Base-by-base conservation (phyloP, 2,329 filamentous ascomycete genomes). In the Pseudogymnoascus sp. region DNA sequence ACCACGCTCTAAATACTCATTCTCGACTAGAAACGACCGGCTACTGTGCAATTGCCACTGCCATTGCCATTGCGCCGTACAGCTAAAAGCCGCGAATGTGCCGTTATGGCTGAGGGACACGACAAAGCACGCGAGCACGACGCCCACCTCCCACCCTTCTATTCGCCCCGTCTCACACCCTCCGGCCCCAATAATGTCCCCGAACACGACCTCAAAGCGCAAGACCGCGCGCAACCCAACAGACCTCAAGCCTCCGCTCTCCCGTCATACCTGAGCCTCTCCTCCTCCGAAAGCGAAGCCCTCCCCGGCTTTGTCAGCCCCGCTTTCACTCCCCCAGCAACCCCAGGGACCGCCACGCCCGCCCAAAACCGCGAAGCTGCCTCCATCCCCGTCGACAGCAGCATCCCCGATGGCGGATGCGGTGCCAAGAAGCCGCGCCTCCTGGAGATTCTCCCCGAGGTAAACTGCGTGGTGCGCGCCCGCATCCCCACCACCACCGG, bases 391-490 rank as follows among this genome's bases (percentile, higher is more conserved):
- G 84, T 87, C 41, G 85, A 88, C 72, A 86, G 82, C 69, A 82
- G 80, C 14, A 79, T 79, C 0, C n/a, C 65, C 1, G 65, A 68
- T 60, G 84, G 84, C 60, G 84, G 84, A 59, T 87, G 84, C 68
- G 84, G 84, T 28, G 77, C 79, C 61, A 87, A 87, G 73, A 81
- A 83, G 33, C 91, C 91, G 0, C 87, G 85, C 64, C 81, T 96
- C 22, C 84, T 97, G 6, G 81, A 89, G 68, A 84, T 81, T 12
- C 80, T 98, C 1, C 95, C 93, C 6, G 78, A 89, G 24, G 93
- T 99, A n/a, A 87, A 91, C 74, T 99, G 95, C 78, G 87, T 96
- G 67, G 95, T 98, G 59, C 89, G 95, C 68, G 95, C 95, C 16
- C 88, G 95, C 62, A 99, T 99, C 70, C 95, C 95, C 0, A 98